A percentile compares a stretch with the other conserved stretches of the same genome.
phyloP scores from a whole-genome alignment of 2,329 filamentous ascomycete species.

The Colletotrichum tofieldiae region DNA sequence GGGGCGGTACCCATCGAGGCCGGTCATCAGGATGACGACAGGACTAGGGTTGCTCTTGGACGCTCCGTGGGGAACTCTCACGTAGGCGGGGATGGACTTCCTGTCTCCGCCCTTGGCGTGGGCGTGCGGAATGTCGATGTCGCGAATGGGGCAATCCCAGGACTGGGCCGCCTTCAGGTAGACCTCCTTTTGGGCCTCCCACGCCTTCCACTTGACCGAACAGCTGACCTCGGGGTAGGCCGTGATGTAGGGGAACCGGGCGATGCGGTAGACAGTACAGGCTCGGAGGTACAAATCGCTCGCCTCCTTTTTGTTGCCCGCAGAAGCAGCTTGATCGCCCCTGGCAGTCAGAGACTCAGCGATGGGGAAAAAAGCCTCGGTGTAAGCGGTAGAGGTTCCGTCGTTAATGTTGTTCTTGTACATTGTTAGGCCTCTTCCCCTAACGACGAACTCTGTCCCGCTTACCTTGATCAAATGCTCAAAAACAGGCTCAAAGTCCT shows the following conservation, averaged over 20 bases:
- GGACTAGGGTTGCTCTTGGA: constrained; percentile 53
- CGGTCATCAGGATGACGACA: constrained; percentile 71
- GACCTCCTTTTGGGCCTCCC: constrained; percentile 75
- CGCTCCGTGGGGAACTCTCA: constrained; percentile 67
- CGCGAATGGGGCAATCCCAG: constrained; percentile 73
- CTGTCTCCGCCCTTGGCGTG: constrained; percentile 67
- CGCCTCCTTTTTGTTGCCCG: constrained; percentile 67
- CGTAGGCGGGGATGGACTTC: constrained; percentile 73
- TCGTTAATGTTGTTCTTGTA: constrained; percentile 72
- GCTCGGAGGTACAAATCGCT: constrained; percentile 78
- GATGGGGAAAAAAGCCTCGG: constrained; percentile 72
- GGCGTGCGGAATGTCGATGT: constrained; percentile 74
- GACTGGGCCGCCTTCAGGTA: constrained; percentile 70
- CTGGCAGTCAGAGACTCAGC: constrained; percentile 70
- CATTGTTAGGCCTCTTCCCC: not conserved
- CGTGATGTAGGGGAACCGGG: constrained; percentile 76
- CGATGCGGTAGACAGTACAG: constrained; percentile 81
- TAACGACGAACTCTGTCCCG: too few relatives aligned
- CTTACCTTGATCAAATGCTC: constrained; percentile 71
- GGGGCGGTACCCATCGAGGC: constrained; percentile 74
- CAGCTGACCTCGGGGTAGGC: constrained; percentile 56
- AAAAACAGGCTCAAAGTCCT: constrained; percentile 81
- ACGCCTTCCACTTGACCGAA: constrained; percentile 72
- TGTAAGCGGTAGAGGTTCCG: constrained; percentile 76
- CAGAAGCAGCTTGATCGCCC: constrained; percentile 65